These are phyloP conservation scores for Aspergillus leporis DNA, from an alignment of 495 filamentous ascomycete species.

Conservation along the genomic window DNA sequence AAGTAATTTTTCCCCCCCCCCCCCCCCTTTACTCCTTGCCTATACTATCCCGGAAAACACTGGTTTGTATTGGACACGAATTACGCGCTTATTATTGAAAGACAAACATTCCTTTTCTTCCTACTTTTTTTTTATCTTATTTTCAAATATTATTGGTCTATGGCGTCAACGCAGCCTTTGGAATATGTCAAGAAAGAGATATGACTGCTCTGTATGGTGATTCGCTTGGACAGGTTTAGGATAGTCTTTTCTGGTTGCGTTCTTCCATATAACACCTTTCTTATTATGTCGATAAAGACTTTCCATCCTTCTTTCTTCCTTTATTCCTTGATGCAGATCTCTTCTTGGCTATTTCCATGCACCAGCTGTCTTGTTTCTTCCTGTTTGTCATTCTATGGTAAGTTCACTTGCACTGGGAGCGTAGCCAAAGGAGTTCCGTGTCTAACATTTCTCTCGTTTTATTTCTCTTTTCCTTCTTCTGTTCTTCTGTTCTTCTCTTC, in stretches of 20 bases:
- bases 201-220: not conserved
- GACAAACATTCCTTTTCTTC: constrained; percentile 19
- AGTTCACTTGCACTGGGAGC: constrained; percentile 9
- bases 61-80: constrained; percentile 24
- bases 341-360: constrained; percentile 7
- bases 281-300: constrained; percentile 3
- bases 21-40: constrained; percentile 13
- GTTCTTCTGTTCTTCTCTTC: not conserved
- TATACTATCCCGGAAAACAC: constrained; percentile 13
- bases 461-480: constrained; percentile 2
- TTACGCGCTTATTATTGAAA: constrained; percentile 23
- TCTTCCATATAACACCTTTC: constrained; percentile 16
- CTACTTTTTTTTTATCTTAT: constrained; percentile 17
- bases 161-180: constrained; percentile 6
- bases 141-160: constrained; percentile 19
- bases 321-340: not conserved
- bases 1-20: not conserved
- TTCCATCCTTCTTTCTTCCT: constrained; percentile 3
- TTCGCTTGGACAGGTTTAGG: not conserved
- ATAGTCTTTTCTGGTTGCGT: constrained; percentile 6
- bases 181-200: constrained; percentile 1
- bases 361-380: constrained; percentile 2
- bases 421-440: constrained; percentile 13
- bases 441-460: constrained; percentile 2
- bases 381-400: constrained; percentile 1